phyloP scores from a whole-genome alignment of 495 filamentous ascomycete species.

The Aspergillus funiculosus region DNA sequence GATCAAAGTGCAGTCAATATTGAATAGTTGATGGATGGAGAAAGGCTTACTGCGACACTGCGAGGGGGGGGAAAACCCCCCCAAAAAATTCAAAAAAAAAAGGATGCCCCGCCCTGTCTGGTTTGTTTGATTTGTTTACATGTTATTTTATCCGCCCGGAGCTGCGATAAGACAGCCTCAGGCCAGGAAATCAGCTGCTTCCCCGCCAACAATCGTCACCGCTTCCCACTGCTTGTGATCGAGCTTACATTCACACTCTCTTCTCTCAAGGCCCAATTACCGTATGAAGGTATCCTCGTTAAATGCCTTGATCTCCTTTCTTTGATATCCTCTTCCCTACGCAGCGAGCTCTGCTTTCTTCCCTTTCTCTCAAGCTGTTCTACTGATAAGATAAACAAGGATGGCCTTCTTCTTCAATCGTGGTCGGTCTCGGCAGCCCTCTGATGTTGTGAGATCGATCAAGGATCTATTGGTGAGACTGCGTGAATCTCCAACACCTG shows the following conservation, averaged over 20 bases:
- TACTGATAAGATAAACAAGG: conserved; percentile 15
- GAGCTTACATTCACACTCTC: conserved; percentile 1
- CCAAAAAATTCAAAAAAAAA: conserved; percentile 17
- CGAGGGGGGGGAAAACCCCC: conserved; percentile 1
- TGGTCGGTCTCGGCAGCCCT: conserved; percentile 48
- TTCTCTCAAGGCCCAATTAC: not conserved
- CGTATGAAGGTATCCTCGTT: not conserved
- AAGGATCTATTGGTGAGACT: conserved; percentile 52
- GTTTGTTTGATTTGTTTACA: conserved; percentile 34
- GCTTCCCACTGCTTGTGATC: conserved; percentile 13
- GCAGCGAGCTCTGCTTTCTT: not conserved
- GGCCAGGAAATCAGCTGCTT: conserved; percentile 14
- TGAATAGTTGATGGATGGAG: not conserved
- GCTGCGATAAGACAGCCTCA: conserved; percentile 14
- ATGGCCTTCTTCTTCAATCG: conserved; percentile 94
- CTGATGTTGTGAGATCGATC: conserved; percentile 52
- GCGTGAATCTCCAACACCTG: conserved; percentile 36
- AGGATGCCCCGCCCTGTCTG: conserved; percentile 33
- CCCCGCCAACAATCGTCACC: conserved; percentile 24
- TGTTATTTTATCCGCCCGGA: no score
- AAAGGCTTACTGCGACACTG: not conserved
- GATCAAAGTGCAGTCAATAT: not conserved
- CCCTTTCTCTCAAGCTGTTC: conserved; percentile 9
- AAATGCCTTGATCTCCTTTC: not conserved
- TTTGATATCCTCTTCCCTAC: not conserved